phyloP scores from a whole-genome alignment of 495 filamentous ascomycete genomes.

The Aspergillus panamensis region DNA sequence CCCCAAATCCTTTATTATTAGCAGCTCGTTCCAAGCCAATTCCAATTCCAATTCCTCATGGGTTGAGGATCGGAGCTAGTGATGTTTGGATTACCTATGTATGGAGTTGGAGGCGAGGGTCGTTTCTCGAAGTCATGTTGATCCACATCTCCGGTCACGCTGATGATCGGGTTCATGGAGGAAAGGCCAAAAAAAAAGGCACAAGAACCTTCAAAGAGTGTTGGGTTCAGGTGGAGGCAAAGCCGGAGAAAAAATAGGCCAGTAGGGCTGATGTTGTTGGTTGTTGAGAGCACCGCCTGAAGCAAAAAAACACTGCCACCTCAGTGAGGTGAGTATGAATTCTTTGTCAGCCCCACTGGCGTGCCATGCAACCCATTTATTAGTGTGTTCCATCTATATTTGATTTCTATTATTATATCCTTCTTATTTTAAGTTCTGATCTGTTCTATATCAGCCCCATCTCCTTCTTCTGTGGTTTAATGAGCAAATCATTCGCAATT shows the following conservation, averaged over 20 bases:
- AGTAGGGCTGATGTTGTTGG: background rate
- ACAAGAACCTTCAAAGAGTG: too few relatives aligned
- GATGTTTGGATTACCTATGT: background rate
- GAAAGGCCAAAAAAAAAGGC: background rate
- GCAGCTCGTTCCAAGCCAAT: background rate
- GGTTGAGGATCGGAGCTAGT: background rate
- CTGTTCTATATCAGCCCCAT: too few relatives aligned
- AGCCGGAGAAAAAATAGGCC: background rate
- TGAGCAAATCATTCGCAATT: too few relatives aligned
- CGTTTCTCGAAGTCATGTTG: background rate
- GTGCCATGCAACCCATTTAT: background rate
- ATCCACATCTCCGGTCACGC: background rate
- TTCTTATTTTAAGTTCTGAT: background rate
- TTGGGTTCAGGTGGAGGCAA: background rate
- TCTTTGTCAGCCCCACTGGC: background rate
- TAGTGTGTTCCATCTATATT: background rate
- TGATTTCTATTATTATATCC: background rate
- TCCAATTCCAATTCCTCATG: background rate
- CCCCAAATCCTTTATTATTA: slow-evolving; percentile 13
- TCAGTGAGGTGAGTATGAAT: background rate
- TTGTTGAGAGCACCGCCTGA: background rate
- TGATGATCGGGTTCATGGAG: background rate
- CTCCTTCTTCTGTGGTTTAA: too few relatives aligned
- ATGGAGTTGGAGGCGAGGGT: background rate
- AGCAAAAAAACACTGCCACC: background rate